Percentiles rank a stretch among this genome's conserved stretches.
These are phyloP conservation scores for Przewalskia tangutica DNA, from an alignment of 257 asterid species.

Conservation along the genomic window DNA sequence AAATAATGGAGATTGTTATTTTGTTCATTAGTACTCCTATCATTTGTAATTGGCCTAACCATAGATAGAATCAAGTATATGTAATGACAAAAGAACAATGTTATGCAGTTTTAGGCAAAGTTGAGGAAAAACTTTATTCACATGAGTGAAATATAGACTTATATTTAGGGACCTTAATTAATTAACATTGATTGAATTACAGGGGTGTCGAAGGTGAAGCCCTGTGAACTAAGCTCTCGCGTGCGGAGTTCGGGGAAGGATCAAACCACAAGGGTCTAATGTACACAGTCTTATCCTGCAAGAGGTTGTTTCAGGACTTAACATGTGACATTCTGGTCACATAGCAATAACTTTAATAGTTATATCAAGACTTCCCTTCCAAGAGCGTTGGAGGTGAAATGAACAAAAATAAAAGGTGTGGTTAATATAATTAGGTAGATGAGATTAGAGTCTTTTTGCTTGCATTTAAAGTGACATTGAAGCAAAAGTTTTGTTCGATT, in stretches of 20 bases:
- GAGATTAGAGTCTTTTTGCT: conserved; percentile 19
- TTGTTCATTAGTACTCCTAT: not conserved
- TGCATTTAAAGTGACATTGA: conserved; percentile 30
- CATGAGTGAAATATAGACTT: not conserved
- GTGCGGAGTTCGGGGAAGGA: too few relatives aligned
- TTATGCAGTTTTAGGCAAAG: not conserved
- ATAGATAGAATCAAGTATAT: not conserved
- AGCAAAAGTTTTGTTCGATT: not conserved
- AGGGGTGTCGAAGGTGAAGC: not conserved
- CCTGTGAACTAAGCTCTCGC: too few relatives aligned
- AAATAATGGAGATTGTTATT: not conserved
- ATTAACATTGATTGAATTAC: not conserved
- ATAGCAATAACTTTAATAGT: too few relatives aligned
- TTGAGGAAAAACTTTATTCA: too few relatives aligned
- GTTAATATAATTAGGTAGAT: conserved; percentile 21
- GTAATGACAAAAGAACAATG: not conserved
- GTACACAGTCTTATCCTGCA: too few relatives aligned
- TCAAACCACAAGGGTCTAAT: too few relatives aligned
- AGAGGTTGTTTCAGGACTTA: too few relatives aligned
- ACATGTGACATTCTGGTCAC: too few relatives aligned
- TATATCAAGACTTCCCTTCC: too few relatives aligned
- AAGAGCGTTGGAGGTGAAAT: not conserved
- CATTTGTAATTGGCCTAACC: not conserved
- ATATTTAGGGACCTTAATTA: not conserved
- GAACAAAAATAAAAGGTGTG: not conserved